These are phyloP conservation scores for Tagetes patula DNA, from an alignment of 129 eudicot species.

Conservation along the genomic window DNA sequence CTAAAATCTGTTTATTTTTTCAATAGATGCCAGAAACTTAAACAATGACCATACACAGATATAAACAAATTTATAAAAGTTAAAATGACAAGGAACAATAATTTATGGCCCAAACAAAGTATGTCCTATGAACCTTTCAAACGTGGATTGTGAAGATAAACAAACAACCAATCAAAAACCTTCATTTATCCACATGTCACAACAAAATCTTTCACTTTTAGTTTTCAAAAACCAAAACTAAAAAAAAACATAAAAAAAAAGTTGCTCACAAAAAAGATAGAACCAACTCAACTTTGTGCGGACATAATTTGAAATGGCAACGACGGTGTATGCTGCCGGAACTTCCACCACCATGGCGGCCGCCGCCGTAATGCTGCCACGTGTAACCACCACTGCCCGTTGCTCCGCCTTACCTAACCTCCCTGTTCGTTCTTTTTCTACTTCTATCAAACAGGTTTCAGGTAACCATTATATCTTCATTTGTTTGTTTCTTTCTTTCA, in stretches of 20 bases:
- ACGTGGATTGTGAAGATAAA: conserved; percentile 65
- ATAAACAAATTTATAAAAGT: not conserved
- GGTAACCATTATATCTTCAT: conserved; percentile 35
- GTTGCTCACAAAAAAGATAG: conserved; percentile 13
- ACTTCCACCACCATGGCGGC: conserved; percentile 72
- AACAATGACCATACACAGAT: too few species aligned
- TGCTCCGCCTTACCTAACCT: conserved; percentile 57
- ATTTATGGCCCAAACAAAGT: conserved; percentile 15
- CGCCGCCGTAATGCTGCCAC: conserved; percentile 53
- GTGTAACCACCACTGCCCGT: conserved; percentile 34
- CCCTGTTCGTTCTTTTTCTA: conserved; percentile 47
- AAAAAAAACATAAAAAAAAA: conserved; percentile 5
- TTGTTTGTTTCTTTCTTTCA: conserved; percentile 9
- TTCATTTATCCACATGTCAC: conserved; percentile 51
- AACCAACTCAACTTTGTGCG: conserved; percentile 21
- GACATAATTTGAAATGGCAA: conserved; percentile 35
- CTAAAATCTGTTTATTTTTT: too few species aligned
- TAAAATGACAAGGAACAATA: not conserved
- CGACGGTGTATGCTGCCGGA: conserved; percentile 41
- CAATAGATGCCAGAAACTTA: too few species aligned
- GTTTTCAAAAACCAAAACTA: conserved; percentile 9
- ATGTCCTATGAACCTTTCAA: conserved; percentile 32
- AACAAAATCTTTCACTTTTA: conserved; percentile 19
- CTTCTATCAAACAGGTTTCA: conserved; percentile 47
- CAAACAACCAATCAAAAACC: conserved; percentile 44